Evolutionary conservation across 495 filamentous ascomycete genomes (phyloP), one percentile per base, ranked within the genome.

Genomic region (Xylaria curta): DNA sequence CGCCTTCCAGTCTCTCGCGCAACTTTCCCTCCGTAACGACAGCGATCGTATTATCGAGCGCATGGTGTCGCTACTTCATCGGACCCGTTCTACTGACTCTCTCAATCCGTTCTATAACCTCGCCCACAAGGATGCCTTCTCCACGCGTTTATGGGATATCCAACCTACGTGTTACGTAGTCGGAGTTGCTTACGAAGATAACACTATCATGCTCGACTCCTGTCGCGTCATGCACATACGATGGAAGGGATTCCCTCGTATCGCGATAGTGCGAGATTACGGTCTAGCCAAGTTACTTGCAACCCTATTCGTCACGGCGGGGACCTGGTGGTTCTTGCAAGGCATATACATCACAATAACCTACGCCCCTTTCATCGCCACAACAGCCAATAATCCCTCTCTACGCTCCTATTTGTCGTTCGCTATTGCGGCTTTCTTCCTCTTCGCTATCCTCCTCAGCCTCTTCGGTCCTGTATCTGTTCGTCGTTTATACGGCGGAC

Each of bases 11-110:
- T 82, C 84, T 15, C 81, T 86, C 46, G 84, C 84, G 21, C 77
- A 82, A 9, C 78, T 86, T 10, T 84, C 82, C 26, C 76, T 86
- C 0, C 78, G 78, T 1, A 86, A 86, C 67, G 81, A 82, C 59
- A 84, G 77, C 69, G 75, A 86, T 66, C 68, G 71, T 49, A 74
- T 86, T 38, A 72, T 86, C 24, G 84, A 85, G 71, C 84, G 84
- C 26, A 73, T 85, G 62, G 75, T 84, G 53, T 85, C 83, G 68
- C 44, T 82, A 5, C 71, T 80, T 13, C 82, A 81, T 60, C 17
- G 0, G 68, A 74, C 26, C 21, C 28, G 73, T 68, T 6, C 61
- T 66, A 62, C 69, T 21, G 67, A 67, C 51, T 74, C 80, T 54
- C 66, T 81, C 36, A 83, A 85, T 66, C 71, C 73, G 4, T 84